A percentile compares a stretch with the other conserved stretches of the same genome.
These are phyloP conservation scores for Arbutus unedo DNA, from an alignment of 148 eudicot genomes.

Conservation along the genomic window DNA sequence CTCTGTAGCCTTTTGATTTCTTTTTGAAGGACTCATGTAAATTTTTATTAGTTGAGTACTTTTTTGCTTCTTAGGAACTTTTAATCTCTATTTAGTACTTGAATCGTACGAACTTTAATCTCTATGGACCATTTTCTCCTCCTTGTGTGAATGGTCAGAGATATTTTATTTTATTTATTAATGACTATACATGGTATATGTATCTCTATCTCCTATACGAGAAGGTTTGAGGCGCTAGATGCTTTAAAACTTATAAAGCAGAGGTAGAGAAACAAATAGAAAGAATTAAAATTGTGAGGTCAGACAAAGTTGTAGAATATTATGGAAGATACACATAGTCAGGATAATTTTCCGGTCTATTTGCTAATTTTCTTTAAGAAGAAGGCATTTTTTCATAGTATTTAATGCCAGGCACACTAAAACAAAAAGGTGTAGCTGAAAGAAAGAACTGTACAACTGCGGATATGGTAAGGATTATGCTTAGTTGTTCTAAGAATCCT, in stretches of 20 bases:
- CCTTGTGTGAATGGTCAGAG: not conserved
- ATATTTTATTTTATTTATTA: not conserved
- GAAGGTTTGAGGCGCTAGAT: constrained; percentile 17
- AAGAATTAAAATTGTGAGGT: not conserved
- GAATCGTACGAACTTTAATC: too few species aligned
- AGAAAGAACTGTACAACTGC: not conserved
- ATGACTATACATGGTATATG: constrained; percentile 9
- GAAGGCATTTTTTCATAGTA: constrained; percentile 5
- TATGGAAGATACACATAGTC: not conserved
- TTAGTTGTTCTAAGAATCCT: too few species aligned
- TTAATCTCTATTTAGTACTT: too few species aligned
- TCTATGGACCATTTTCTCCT: constrained; percentile 5
- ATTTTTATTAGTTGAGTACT: too few species aligned
- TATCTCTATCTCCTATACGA: constrained; percentile 13
- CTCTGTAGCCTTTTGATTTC: too few species aligned
- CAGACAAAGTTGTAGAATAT: too few species aligned
- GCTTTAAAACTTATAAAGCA: not conserved
- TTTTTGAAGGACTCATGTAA: too few species aligned
- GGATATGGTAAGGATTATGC: not conserved
- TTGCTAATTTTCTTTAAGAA: not conserved
- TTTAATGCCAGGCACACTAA: not conserved
- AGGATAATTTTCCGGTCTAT: not conserved
- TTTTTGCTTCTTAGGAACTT: too few species aligned
- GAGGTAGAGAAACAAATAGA: too few species aligned
- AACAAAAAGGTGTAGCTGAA: constrained; percentile 15